A percentile compares a stretch with the other conserved stretches of the same genome.
These are phyloP conservation scores for Anisodus acutangulus DNA, from an alignment of 257 asterid genomes.

Conservation along the genomic window DNA sequence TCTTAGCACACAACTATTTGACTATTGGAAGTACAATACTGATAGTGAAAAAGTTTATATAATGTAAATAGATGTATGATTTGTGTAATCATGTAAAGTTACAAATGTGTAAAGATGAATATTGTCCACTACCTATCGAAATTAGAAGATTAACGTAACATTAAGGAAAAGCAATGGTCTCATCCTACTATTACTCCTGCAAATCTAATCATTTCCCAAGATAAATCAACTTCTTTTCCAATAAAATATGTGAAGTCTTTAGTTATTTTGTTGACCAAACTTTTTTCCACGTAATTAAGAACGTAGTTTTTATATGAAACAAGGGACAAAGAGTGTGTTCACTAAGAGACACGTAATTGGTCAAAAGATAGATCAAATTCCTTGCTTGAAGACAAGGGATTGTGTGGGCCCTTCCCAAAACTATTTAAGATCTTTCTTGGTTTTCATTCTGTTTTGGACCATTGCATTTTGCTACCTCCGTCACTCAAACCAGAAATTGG, in stretches of 20 bases:
- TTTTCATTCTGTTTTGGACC: neutral
- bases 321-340: neutral
- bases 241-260: neutral
- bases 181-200: neutral
- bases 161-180: neutral
- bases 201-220: conserved; percentile 8
- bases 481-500: neutral
- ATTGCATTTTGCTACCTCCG: neutral
- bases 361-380: conserved; percentile 33
- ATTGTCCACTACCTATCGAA: neutral
- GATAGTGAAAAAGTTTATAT: neutral
- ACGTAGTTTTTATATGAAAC: neutral
- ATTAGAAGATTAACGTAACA: neutral
- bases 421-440: conserved; percentile 5
- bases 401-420: conserved; percentile 35
- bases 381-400: conserved; percentile 37
- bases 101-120: conserved; percentile 15
- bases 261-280: conserved; percentile 8
- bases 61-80: neutral
- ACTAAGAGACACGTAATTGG: neutral
- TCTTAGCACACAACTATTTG: neutral
- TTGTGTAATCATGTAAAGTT: conserved; percentile 16
- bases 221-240: conserved; percentile 14
- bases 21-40: neutral
- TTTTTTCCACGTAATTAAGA: neutral